Evolutionary conservation across 75 land plant species (phyloP).

Genomic region (Ceratopteris richardii): DNA sequence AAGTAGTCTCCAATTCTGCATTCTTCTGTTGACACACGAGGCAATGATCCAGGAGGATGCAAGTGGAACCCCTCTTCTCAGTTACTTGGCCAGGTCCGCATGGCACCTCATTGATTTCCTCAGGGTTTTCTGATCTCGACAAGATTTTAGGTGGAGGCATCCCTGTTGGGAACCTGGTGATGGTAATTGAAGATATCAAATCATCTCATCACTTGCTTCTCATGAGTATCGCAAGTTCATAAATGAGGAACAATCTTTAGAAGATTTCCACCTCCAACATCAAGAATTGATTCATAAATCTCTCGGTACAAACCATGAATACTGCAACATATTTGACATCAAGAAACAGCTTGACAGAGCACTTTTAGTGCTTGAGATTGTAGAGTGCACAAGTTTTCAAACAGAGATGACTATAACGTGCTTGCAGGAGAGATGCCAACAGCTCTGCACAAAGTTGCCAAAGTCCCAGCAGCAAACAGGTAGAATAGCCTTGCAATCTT

Average conservation of each 20-base stretch:
- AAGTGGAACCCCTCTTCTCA: slow-evolving; percentile 17
- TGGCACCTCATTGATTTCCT: slow-evolving; percentile 58
- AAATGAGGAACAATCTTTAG: slow-evolving; percentile 39
- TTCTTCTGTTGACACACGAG: too few species aligned
- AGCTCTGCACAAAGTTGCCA: slow-evolving; percentile 42
- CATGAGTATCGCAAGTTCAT: slow-evolving; percentile 77
- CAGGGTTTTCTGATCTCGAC: slow-evolving; percentile 87
- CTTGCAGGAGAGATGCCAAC: slow-evolving; percentile 46
- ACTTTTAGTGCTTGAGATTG: slow-evolving; percentile 22
- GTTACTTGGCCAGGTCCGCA: slow-evolving; percentile 58
- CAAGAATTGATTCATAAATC: slow-evolving; percentile 16
- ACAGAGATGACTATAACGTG: slow-evolving; percentile 24
- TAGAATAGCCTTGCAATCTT: slow-evolving; percentile 83
- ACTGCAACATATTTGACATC: slow-evolving; percentile 75
- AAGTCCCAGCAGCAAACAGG: slow-evolving; percentile 42
- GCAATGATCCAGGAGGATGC: too few species aligned
- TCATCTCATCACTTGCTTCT: slow-evolving; percentile 89
- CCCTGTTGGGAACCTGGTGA: slow-evolving; percentile 59
- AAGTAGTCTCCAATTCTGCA: too few species aligned
- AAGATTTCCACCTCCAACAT: slow-evolving; percentile 31
- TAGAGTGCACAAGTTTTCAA: slow-evolving; percentile 57
- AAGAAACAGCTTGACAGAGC: slow-evolving; percentile 73
- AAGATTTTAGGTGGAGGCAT: slow-evolving; percentile 93
- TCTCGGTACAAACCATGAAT: slow-evolving; percentile 31
- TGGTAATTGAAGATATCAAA: slow-evolving; percentile 92